phyloP scores from a whole-genome alignment of 306 rosid genomes.

The Lagenaria siceraria region DNA sequence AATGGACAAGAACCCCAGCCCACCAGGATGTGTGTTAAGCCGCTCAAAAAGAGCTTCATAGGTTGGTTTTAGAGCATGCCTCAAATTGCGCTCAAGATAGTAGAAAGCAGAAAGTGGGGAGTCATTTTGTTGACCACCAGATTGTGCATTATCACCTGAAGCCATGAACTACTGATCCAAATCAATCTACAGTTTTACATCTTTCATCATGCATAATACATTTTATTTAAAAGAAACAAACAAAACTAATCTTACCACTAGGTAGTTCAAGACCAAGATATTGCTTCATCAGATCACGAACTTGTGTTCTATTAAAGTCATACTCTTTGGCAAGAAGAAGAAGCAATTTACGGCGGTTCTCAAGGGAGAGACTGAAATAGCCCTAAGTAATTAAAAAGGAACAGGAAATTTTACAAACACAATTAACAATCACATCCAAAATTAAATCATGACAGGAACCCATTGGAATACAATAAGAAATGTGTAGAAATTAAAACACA shows the following conservation, averaged over 20 bases:
- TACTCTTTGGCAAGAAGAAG: conserved; percentile 66
- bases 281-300: conserved; percentile 62
- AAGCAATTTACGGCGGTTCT: conserved; percentile 55
- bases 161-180: conserved; percentile 5
- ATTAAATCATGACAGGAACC: background rate
- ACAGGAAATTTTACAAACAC: conserved; percentile 6
- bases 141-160: conserved; percentile 39
- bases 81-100: conserved; percentile 66
- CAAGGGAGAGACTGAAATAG: conserved; percentile 47
- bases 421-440: background rate
- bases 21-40: conserved; percentile 86
- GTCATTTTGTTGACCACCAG: conserved; percentile 37
- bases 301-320: conserved; percentile 67
- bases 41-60: conserved; percentile 86
- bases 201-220: background rate
- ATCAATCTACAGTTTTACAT: background rate
- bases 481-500: background rate
- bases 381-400: conserved; percentile 38
- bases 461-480: background rate
- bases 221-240: background rate
- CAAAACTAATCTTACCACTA: conserved; percentile 31
- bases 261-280: conserved; percentile 79
- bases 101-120: conserved; percentile 49
- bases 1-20: conserved; percentile 63
- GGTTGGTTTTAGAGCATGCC: conserved; percentile 67